phyloP scores from a whole-genome alignment of 306 rosid species.

The Vachellia collinsii region DNA sequence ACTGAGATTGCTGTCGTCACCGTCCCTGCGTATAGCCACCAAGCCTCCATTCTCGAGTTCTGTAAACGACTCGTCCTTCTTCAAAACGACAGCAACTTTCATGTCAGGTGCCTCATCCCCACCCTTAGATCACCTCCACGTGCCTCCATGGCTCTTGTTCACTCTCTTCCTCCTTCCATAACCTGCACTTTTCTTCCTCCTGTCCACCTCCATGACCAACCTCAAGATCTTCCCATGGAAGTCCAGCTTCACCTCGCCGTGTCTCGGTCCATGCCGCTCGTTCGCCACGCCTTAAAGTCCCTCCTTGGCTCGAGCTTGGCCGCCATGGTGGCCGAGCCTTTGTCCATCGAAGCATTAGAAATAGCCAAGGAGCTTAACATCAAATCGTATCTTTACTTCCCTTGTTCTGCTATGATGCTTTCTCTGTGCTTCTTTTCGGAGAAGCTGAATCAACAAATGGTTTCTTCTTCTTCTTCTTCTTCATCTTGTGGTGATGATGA shows the following conservation, averaged over 20 bases:
- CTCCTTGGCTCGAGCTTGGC: background rate
- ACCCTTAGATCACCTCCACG: slow-evolving; percentile 10
- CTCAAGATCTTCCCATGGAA: background rate
- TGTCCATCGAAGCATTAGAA: background rate
- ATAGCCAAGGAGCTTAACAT: slow-evolving; percentile 6
- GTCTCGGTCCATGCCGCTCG: slow-evolving; percentile 2
- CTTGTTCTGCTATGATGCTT: slow-evolving; percentile 6
- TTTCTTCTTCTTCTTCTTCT: background rate
- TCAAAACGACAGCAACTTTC: background rate
- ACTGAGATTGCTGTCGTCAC: background rate
- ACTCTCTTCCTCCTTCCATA: slow-evolving; percentile 18
- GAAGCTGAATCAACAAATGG: slow-evolving; percentile 1
- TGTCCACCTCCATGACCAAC: background rate
- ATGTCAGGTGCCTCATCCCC: slow-evolving; percentile 31
- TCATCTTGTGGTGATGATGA: background rate
- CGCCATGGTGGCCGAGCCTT: slow-evolving; percentile 10
- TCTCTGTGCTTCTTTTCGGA: background rate
- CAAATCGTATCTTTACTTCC: slow-evolving; percentile 6
- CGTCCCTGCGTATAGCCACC: slow-evolving; percentile 13
- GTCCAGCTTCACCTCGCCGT: slow-evolving; percentile 4
- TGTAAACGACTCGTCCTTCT: slow-evolving; percentile 6
- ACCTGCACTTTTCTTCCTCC: slow-evolving; percentile 32
- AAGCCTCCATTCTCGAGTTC: slow-evolving; percentile 17
- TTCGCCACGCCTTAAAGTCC: slow-evolving; percentile 1
- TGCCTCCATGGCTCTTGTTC: background rate